These are phyloP conservation scores for Kuraishia hungarica DNA, from an alignment of 805 yeast genomes.

Conservation along the genomic window DNA sequence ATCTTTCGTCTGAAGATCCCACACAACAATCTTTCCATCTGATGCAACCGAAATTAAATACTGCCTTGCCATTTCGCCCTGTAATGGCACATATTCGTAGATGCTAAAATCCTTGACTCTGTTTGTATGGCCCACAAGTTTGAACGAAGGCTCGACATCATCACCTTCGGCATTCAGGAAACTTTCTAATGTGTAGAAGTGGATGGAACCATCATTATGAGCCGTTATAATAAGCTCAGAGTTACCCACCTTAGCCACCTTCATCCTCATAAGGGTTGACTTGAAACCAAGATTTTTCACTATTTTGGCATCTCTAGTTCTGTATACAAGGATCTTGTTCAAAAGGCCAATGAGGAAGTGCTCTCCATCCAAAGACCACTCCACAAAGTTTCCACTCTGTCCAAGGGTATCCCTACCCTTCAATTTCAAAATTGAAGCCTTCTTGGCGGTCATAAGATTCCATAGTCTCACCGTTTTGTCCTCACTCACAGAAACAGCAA, in stretches of 20 bases:
- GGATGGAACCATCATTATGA: slow-evolving; percentile 61
- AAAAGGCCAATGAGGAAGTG: slow-evolving; percentile 69
- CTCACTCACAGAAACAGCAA: slow-evolving; percentile 82
- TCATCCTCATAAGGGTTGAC: slow-evolving; percentile 61
- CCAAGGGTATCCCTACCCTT: slow-evolving; percentile 60
- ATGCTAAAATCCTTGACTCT: slow-evolving; percentile 76
- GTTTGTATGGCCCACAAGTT: slow-evolving; percentile 71
- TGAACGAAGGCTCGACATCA: slow-evolving; percentile 39
- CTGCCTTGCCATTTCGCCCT: slow-evolving; percentile 20
- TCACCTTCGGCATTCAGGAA: slow-evolving; percentile 16
- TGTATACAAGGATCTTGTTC: slow-evolving; percentile 56
- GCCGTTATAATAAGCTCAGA: slow-evolving; percentile 59
- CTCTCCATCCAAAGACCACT: slow-evolving; percentile 64
- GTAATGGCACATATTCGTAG: slow-evolving; percentile 19
- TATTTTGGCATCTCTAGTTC: slow-evolving; percentile 53
- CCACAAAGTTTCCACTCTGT: slow-evolving; percentile 54
- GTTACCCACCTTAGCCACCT: slow-evolving; percentile 35
- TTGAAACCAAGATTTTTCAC: slow-evolving; percentile 42
- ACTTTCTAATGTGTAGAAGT: slow-evolving; percentile 38
- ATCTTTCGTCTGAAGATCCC: slow-evolving; percentile 65
- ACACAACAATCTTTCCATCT: slow-evolving; percentile 87
- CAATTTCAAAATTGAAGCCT: slow-evolving; percentile 76
- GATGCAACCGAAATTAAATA: slow-evolving; percentile 79
- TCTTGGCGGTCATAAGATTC: slow-evolving; percentile 95
- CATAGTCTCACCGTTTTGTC: slow-evolving; percentile 83